Percentiles rank a stretch among this genome's conserved stretches.
Evolutionary conservation across 2,329 filamentous ascomycete genomes (phyloP).

Genomic region (Cladosporium austrohemisphaericum): DNA sequence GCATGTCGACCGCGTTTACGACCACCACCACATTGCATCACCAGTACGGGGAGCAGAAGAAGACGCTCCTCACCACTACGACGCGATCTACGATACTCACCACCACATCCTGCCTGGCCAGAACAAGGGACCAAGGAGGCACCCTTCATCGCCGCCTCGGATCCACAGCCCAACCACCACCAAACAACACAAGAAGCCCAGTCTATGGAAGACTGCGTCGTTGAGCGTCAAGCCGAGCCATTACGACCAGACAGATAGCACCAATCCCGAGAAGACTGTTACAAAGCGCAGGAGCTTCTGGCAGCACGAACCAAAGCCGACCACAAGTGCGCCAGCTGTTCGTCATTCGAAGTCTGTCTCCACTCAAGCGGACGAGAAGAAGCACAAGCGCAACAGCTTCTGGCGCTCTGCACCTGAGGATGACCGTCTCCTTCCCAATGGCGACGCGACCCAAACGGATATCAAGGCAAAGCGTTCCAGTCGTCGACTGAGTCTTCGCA

Average conservation of each 20-base stretch:
- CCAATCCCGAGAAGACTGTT: not conserved
- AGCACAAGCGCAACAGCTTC: not conserved
- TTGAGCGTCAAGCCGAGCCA: not conserved
- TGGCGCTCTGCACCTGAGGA: constrained; percentile 2
- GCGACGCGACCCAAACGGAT: not conserved
- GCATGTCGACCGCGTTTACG: not conserved
- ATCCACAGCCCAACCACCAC: constrained; percentile 7
- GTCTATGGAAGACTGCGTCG: not conserved
- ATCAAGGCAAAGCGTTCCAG: constrained; percentile 5
- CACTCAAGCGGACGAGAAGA: not conserved
- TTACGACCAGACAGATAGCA: not conserved
- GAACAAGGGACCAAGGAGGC: not conserved
- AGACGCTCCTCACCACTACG: constrained; percentile 2
- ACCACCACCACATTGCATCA: not conserved
- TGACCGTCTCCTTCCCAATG: not conserved
- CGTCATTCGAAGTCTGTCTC: not conserved
- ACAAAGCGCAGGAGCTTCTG: constrained; percentile 10
- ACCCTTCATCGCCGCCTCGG: constrained; percentile 8
- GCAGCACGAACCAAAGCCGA: not conserved
- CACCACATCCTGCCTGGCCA: constrained; percentile 2
- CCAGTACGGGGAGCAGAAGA: not conserved
- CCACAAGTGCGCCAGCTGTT: constrained; percentile 2
- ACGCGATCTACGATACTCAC: constrained; percentile 11
- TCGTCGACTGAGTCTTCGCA: not conserved
- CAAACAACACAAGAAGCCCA: not conserved